Percentiles rank a stretch among this genome's conserved stretches.
Conservation (phyloP, 768 basidiomycete genomes). For the Russula olivacea region DNA sequence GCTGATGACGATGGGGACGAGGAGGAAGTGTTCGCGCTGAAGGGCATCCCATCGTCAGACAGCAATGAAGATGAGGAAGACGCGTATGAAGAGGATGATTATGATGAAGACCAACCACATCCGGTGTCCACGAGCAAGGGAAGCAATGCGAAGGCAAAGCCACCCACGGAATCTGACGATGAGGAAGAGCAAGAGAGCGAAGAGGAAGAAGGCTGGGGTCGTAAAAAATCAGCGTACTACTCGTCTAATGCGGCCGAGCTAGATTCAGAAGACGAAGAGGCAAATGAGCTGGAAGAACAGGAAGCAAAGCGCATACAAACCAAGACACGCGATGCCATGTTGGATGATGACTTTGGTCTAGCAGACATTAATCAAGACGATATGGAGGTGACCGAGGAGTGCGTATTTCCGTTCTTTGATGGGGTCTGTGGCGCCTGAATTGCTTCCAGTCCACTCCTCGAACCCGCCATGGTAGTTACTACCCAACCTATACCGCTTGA, state of each 20-base stretch:
- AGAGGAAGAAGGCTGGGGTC: constrained; percentile 78
- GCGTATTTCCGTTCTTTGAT: neutral
- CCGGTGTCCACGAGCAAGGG: constrained; percentile 28
- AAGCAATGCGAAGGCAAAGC: constrained; percentile 28
- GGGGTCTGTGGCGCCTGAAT: neutral
- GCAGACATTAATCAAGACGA: constrained; percentile 47
- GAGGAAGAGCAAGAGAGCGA: constrained; percentile 30
- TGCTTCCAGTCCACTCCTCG: constrained; percentile 35
- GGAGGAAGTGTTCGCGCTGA: constrained; percentile 77
- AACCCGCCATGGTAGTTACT: constrained; percentile 33
- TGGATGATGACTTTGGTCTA: constrained; percentile 80
- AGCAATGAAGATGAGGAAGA: constrained; percentile 45
- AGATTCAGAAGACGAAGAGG: constrained; percentile 86
- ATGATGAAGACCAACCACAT: constrained; percentile 20
- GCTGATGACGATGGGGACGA: constrained; percentile 56
- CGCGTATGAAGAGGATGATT: constrained; percentile 35
- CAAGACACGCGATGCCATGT: constrained; percentile 65
- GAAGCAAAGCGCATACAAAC: constrained; percentile 76
- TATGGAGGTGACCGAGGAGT: constrained; percentile 28
- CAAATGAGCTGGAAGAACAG: constrained; percentile 79
- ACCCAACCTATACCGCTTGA: constrained; percentile 45
- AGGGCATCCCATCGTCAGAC: constrained; percentile 45
- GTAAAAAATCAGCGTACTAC: constrained; percentile 75
- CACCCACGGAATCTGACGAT: constrained; percentile 24
- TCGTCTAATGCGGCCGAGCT: constrained; percentile 76